Conservation (phyloP, 768 basidiomycete species). For the Psilocybe tampanensis region DNA sequence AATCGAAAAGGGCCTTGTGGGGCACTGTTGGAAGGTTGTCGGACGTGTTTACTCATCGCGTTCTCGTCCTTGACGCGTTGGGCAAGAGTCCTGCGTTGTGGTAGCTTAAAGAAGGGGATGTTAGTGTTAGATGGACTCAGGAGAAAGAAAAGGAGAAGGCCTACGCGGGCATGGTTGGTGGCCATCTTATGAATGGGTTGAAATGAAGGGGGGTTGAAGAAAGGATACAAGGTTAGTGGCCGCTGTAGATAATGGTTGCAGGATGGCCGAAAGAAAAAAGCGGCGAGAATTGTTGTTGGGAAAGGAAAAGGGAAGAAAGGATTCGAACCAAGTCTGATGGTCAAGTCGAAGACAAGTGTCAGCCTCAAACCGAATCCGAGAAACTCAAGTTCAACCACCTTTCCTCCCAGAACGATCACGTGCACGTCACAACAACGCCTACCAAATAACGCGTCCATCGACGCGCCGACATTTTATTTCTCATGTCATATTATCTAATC, state of each 20-base stretch:
- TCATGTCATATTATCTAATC: constrained; percentile 2
- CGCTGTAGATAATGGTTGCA: constrained; percentile 17
- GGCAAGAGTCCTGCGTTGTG: constrained; percentile 66
- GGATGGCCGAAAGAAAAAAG: constrained; percentile 18
- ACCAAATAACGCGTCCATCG: constrained; percentile 38
- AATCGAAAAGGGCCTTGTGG: constrained; percentile 53
- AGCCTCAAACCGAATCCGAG: constrained; percentile 38
- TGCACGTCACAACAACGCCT: constrained; percentile 31
- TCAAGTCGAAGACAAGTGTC: constrained; percentile 33
- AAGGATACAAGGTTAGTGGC: constrained; percentile 9
- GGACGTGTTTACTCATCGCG: constrained; percentile 65
- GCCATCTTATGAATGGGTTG: constrained; percentile 47
- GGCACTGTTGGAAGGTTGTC: constrained; percentile 56
- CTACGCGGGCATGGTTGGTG: constrained; percentile 63
- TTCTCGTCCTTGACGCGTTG: constrained; percentile 82
- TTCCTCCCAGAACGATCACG: constrained; percentile 35
- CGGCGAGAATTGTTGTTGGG: constrained; percentile 27
- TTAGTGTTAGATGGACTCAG: constrained; percentile 17
- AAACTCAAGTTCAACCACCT: constrained; percentile 23
- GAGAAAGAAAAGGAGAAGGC: constrained; percentile 22
- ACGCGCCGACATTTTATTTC: constrained; percentile 26
- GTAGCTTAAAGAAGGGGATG: constrained; percentile 44
- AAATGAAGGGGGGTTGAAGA: constrained; percentile 4
- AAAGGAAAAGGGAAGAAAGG: constrained; percentile 28
- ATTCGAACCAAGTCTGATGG: constrained; percentile 27